phyloP scores from a whole-genome alignment of 805 yeast genomes.

The Lipomyces japonicus region DNA sequence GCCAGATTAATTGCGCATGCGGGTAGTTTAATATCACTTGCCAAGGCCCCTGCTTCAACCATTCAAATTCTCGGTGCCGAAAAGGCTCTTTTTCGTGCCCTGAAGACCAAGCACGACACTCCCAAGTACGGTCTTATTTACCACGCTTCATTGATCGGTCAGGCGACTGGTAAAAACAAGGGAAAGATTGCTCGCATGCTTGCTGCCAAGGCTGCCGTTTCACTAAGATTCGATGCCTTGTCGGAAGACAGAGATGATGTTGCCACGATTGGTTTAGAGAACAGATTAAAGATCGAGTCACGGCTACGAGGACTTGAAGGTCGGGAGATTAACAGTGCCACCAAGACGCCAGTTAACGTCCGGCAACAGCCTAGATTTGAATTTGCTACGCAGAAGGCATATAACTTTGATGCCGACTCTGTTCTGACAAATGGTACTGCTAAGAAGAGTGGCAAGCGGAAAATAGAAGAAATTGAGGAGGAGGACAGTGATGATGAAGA shows the following conservation, averaged over 20 bases:
- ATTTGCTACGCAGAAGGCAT: constrained; percentile 76
- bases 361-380: constrained; percentile 78
- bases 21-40: constrained; percentile 88
- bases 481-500: constrained; percentile 48
- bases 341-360: constrained; percentile 66
- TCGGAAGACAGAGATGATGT: constrained; percentile 96
- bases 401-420: constrained; percentile 94
- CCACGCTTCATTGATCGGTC: constrained; percentile 96
- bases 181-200: constrained; percentile 98
- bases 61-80: constrained; percentile 98
- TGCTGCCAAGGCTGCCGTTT: constrained; percentile 97
- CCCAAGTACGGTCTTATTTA: constrained; percentile 97
- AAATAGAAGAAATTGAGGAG: constrained; percentile 30
- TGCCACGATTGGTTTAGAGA: constrained; percentile 88
- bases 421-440: constrained; percentile 61
- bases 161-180: constrained; percentile 96
- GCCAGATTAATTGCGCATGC: constrained; percentile 97
- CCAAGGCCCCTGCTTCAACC: constrained; percentile 98
- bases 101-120: constrained; percentile 97
- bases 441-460: constrained; percentile 31
- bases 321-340: constrained; percentile 75
- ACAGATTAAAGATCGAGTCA: constrained; percentile 88
- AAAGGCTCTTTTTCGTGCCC: constrained; percentile 97
- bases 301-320: constrained; percentile 95
- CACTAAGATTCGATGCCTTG: constrained; percentile 92